A percentile compares a stretch with the other conserved stretches of the same genome.
phyloP scores from a whole-genome alignment of 2,329 filamentous ascomycete species.

The Cytospora paraplurivora region DNA sequence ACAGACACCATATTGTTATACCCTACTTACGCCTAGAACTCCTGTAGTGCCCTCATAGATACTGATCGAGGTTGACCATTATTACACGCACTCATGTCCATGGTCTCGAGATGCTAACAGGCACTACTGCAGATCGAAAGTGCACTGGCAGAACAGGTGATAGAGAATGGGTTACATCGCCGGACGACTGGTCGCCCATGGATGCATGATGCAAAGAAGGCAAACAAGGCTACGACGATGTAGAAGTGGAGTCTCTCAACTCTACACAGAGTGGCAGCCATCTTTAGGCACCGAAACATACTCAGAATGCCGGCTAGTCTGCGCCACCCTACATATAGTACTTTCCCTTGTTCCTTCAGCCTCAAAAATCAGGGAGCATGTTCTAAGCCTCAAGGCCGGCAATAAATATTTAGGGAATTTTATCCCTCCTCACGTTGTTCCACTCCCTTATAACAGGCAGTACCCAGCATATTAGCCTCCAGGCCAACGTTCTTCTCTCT shows the following conservation, averaged over 20 bases:
- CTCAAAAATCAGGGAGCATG: neutral
- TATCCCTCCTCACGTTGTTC: too few relatives aligned
- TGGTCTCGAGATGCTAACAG: too few relatives aligned
- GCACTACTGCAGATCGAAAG: neutral
- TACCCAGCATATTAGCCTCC: too few relatives aligned
- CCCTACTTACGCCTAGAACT: neutral
- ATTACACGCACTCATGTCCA: too few relatives aligned
- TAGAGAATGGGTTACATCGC: neutral
- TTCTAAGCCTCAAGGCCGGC: too few relatives aligned
- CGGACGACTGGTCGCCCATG: neutral
- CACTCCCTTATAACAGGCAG: too few relatives aligned
- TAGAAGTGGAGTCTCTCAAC: neutral
- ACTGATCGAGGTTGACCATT: neutral
- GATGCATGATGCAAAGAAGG: neutral
- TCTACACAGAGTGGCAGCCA: neutral
- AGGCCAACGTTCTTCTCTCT: too few relatives aligned
- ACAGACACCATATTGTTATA: neutral
- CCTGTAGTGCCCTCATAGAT: neutral
- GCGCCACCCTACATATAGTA: too few relatives aligned
- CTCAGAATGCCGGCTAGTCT: neutral
- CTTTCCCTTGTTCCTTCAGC: neutral
- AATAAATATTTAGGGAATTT: too few relatives aligned
- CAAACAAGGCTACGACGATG: neutral
- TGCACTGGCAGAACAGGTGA: neutral
- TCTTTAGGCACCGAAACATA: neutral